These are phyloP conservation scores for Acacia melanoxylon DNA, from an alignment of 306 rosid genomes.

Conservation along the genomic window DNA sequence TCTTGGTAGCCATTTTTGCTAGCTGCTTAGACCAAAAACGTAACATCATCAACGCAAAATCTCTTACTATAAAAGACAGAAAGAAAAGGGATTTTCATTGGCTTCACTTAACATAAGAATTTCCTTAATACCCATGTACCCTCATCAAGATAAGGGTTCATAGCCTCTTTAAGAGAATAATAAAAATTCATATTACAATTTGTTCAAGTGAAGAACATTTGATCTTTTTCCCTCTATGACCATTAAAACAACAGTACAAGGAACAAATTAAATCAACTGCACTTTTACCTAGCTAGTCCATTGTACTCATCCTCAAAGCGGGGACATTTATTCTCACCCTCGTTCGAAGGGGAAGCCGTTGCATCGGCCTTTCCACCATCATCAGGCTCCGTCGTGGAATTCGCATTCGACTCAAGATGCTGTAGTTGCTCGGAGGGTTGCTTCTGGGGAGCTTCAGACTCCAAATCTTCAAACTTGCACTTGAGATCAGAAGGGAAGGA, in stretches of 20 bases:
- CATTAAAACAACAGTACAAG: background rate
- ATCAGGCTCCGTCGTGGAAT: conserved; percentile 33
- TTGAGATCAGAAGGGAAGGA: too few species aligned
- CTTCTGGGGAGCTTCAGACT: too few species aligned
- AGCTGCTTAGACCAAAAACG: too few species aligned
- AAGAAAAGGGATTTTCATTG: too few species aligned
- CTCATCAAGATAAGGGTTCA: background rate
- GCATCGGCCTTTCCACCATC: conserved; percentile 23
- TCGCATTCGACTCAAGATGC: too few species aligned
- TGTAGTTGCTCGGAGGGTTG: too few species aligned
- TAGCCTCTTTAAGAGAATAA: background rate
- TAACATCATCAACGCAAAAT: too few species aligned
- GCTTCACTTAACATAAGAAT: too few species aligned
- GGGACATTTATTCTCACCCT: conserved; percentile 64
- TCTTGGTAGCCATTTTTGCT: too few species aligned
- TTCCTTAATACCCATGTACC: too few species aligned
- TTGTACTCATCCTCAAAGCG: conserved; percentile 57
- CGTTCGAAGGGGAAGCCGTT: conserved; percentile 32
- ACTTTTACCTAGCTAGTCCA: conserved; percentile 51
- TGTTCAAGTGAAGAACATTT: background rate
- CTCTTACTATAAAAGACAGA: too few species aligned
- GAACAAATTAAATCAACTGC: background rate
- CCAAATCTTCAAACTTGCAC: too few species aligned
- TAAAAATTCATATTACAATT: background rate
- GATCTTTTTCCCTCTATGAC: background rate